These are phyloP conservation scores for Aspergillus hancockii DNA, from an alignment of 495 filamentous ascomycete genomes.

Conservation along the genomic window DNA sequence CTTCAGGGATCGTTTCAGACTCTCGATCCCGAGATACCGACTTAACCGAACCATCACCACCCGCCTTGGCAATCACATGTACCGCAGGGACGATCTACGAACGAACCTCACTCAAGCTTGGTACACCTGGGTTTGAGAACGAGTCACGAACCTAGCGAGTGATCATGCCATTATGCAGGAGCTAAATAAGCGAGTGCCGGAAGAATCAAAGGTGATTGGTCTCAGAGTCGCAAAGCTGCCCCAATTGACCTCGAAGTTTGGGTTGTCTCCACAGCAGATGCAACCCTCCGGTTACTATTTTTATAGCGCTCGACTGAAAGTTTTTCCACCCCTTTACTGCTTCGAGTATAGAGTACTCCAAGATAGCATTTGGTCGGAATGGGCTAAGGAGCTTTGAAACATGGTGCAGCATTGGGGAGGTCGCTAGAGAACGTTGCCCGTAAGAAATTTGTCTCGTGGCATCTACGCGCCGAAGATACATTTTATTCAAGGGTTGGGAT, in stretches of 20 bases:
- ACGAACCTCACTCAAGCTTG: not conserved
- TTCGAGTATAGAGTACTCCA: not conserved
- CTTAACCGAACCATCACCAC: not conserved
- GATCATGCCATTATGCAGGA: not conserved
- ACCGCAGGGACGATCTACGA: not conserved
- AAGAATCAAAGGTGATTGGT: not conserved
- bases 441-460: not conserved
- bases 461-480: too few relatives aligned
- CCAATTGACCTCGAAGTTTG: not conserved
- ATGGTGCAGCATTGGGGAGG: not conserved
- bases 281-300: slow-evolving; percentile 6
- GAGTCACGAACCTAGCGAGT: not conserved
- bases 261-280: not conserved
- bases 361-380: not conserved
- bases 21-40: not conserved
- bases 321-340: not conserved
- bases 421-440: not conserved
- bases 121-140: not conserved
- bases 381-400: not conserved
- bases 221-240: not conserved
- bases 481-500: too few relatives aligned
- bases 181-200: not conserved
- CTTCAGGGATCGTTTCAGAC: not conserved
- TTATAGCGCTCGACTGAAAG: not conserved
- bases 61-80: not conserved